Base-by-base conservation (phyloP, 2,329 filamentous ascomycete genomes). In the Colletotrichum magnum region DNA sequence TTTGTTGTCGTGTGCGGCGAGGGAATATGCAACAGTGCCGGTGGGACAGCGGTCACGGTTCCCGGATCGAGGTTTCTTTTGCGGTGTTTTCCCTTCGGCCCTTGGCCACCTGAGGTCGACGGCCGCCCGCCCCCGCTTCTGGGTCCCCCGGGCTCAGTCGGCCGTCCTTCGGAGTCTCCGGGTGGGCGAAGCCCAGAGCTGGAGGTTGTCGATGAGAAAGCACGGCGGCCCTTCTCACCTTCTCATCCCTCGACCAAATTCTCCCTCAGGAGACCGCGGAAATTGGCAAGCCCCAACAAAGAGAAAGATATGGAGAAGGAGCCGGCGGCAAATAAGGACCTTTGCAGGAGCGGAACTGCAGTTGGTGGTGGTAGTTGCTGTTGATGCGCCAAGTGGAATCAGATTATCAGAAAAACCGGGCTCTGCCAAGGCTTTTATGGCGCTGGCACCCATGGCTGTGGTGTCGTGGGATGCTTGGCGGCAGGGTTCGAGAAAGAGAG, bases 391-490 rank as follows among this genome's bases (percentile, higher is more conserved):
- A 47, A 52, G 36, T 58, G 41, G n/a, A 6, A 39, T 50, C 16
- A 62, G 51, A 36, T 10, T 36, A 36, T 36, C 32, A 36, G 32
- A 36, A 52, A 45, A 26, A 63, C 12, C 36, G 58, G 39, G 2
- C n/a, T 41, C 6, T 45, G 64, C 64, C 58, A 63, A 68, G 64
- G 12, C 51, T 47, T 52, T 15, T 15, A 2, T 54, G 39, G 47
- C 50, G 48, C 50, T 64, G 45, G 43, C n/a, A 52, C 53, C 45
- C 58, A 57, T 58, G 43, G 32, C 2, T 36, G 36, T 53, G 39
- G 47, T 28, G 39, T 64, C 36, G 52, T 47, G 36, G 16, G 21
- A 63, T 58, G 51, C 64, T 68, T 58, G 64, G 64, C 64, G 6
- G 36, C 64, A 67, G 52, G 64, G 64, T 48, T 51, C 9, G n/a